These are phyloP conservation scores for Fusarium sp. DNA, from an alignment of 2,329 filamentous ascomycete species.

Conservation along the genomic window DNA sequence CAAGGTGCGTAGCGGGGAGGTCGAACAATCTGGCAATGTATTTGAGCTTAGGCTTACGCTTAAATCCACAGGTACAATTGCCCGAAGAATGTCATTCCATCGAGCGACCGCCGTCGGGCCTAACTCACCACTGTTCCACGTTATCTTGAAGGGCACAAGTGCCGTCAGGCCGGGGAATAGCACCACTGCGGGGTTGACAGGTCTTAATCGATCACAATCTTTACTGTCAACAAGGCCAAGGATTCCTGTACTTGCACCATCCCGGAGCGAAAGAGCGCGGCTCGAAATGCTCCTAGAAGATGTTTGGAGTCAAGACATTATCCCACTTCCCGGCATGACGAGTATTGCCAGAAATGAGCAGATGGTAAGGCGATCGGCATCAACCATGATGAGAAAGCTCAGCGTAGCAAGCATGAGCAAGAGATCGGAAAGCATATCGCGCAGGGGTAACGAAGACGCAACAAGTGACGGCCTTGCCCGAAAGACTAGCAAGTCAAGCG, in stretches of 20 bases:
- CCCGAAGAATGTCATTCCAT: slow-evolving; percentile 83
- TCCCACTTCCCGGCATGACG: slow-evolving; percentile 89
- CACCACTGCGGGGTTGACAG: slow-evolving; percentile 58
- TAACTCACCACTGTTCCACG: slow-evolving; percentile 78
- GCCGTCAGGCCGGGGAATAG: slow-evolving; percentile 71
- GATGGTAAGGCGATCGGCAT: slow-evolving; percentile 83
- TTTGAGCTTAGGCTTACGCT: not conserved
- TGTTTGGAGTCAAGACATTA: slow-evolving; percentile 85
- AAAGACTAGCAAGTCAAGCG: slow-evolving; percentile 32
- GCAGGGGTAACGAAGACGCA: slow-evolving; percentile 26
- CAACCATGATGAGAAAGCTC: slow-evolving; percentile 89
- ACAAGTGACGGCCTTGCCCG: slow-evolving; percentile 18
- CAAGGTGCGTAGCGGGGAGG: slow-evolving; percentile 64
- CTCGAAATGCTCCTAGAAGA: slow-evolving; percentile 83
- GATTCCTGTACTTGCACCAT: slow-evolving; percentile 80
- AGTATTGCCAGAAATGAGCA: slow-evolving; percentile 76
- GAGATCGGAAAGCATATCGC: slow-evolving; percentile 72
- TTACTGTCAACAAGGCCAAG: slow-evolving; percentile 77
- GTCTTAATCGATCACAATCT: slow-evolving; percentile 85
- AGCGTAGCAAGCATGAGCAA: slow-evolving; percentile 86
- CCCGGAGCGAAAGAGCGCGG: slow-evolving; percentile 81
- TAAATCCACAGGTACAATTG: slow-evolving; percentile 66
- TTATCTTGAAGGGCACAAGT: slow-evolving; percentile 90
- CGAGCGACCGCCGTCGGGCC: slow-evolving; percentile 81
- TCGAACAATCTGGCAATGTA: too few species aligned